These are phyloP conservation scores for Cyathus striatus DNA, from an alignment of 768 basidiomycete species.

Conservation along the genomic window DNA sequence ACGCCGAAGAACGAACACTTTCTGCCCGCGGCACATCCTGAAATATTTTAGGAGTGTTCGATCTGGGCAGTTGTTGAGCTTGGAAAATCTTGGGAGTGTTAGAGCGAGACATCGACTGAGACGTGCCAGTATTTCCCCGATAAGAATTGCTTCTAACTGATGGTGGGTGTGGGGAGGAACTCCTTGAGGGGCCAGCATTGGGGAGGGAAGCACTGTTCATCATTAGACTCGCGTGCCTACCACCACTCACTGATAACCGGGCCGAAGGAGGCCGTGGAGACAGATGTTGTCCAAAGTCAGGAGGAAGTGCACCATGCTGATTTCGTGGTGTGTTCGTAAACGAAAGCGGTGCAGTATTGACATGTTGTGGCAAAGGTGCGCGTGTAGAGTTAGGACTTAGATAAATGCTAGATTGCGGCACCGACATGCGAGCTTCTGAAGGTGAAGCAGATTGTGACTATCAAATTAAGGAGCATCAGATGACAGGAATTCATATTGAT, in stretches of 20 bases:
- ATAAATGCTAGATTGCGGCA: neutral
- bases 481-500: neutral
- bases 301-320: neutral
- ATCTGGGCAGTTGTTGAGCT: no score
- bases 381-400: neutral
- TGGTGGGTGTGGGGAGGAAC: neutral
- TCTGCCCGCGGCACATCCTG: neutral
- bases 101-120: neutral
- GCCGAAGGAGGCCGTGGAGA: neutral
- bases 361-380: neutral
- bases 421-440: neutral
- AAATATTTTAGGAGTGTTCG: neutral
- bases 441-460: conserved; percentile 2
- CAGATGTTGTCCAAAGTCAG: neutral
- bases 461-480: neutral
- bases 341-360: neutral
- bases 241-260: neutral
- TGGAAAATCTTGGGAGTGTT: conserved; percentile 2
- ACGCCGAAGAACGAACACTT: conserved; percentile 1
- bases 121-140: neutral
- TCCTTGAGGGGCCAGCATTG: neutral
- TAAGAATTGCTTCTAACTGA: conserved; percentile 1
- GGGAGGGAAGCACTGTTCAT: neutral
- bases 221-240: neutral
- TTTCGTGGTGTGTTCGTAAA: neutral